These are phyloP conservation scores for Coemansia sp. DNA, from an alignment of 192 early-diverging fungal species.

Conservation along the genomic window DNA sequence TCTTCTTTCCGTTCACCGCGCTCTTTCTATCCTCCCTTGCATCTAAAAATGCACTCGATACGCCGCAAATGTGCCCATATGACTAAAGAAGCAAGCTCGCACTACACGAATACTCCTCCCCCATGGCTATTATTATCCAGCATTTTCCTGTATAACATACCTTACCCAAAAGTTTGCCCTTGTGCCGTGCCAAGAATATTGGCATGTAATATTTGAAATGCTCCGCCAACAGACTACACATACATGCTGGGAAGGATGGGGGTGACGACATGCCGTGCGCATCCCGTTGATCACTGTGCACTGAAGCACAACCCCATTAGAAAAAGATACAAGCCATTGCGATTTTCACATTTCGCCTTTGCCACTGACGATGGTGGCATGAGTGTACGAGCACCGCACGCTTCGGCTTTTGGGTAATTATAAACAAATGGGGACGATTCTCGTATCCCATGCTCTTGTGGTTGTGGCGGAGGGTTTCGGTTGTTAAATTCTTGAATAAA, in stretches of 20 bases:
- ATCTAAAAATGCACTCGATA: neutral
- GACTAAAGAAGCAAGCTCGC: neutral
- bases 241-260: too few relatives aligned
- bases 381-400: neutral
- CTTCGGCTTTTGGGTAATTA: conserved; percentile 4
- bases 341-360: neutral
- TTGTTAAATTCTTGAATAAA: neutral
- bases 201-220: neutral
- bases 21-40: neutral
- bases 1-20: neutral
- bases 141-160: neutral
- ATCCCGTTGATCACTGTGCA: neutral
- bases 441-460: neutral
- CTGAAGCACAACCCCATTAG: too few relatives aligned
- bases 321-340: conserved; percentile 2
- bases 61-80: neutral
- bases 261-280: too few relatives aligned
- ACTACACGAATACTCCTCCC: neutral
- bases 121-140: neutral
- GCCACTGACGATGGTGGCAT: conserved; percentile 4
- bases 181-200: neutral
- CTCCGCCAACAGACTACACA: too few relatives aligned
- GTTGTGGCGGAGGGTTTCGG: neutral
- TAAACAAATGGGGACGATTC: conserved; percentile 16
- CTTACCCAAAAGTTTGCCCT: neutral